Evolutionary conservation across 2,329 filamentous ascomycete species (phyloP), one percentile per base, ranked within the genome.

Genomic region (Aspergillus calidoustus): DNA sequence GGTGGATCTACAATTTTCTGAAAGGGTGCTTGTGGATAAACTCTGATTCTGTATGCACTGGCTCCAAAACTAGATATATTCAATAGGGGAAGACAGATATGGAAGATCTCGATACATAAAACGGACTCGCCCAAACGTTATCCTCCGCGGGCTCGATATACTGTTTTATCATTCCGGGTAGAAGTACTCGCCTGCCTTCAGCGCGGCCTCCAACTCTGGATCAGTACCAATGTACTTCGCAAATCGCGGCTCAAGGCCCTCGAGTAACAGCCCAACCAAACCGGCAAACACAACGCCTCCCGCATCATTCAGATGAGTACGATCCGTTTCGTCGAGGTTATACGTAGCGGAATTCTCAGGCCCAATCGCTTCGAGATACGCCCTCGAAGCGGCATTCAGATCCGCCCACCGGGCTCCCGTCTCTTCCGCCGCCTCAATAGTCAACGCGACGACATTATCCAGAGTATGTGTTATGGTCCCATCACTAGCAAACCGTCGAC

Each of bases 241-340:
- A 47, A 66, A 53, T 5, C 48, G 50, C 13, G 30, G 25, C 9
- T 55, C 54, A 23, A 51, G 41, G 46, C 57, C 54, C 44, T 64
- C 31, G 28, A 66, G 19, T 4, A 66, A 30, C n/a, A 59, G 50
- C 11, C 52, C 61, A 3, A 63, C 62, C 46, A 65, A 48, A 4
- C 64, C 61, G 13, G 57, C 64, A 53, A 65, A 65, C 2, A 65
- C 58, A 4, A 55, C 50, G 23, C 53, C 61, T 3, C 64, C 64
- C 1, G 57, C 59, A 0, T 57, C 15, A 30, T 64, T 65, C 11
- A 65, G 22, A 53, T 64, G 64, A 3, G 61, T 63, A 4, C 49
- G n/a, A 34, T 65, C 64, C n/a, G 43, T 43, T 22, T 31, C 19
- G 17, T 25, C 25, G 31, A 65, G 41, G 44, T 65, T 60, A 41